Percentiles rank a stretch among this genome's conserved stretches.
phyloP scores from a whole-genome alignment of 2,329 filamentous ascomycete genomes.

The Fusarium haematococcum region DNA sequence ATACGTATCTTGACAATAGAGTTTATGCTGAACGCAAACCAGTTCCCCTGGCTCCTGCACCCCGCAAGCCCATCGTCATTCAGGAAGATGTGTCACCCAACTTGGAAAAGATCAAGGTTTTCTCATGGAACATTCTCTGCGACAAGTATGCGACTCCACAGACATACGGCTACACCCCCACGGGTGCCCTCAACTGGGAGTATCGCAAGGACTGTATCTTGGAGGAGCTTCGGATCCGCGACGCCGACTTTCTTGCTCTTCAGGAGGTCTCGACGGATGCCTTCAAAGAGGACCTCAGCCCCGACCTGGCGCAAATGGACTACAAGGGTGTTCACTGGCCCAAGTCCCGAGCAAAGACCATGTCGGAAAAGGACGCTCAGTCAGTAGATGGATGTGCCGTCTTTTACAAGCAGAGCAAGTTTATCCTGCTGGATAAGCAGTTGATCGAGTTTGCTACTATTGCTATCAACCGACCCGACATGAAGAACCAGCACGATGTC shows the following conservation, averaged over 20 bases:
- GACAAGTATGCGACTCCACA: constrained; percentile 89
- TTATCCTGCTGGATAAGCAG: constrained; percentile 92
- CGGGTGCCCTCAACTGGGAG: constrained; percentile 85
- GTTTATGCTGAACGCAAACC: constrained; percentile 39
- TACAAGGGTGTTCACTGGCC: constrained; percentile 97
- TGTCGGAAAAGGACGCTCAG: constrained; percentile 89
- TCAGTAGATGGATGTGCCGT: constrained; percentile 96
- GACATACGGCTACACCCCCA: constrained; percentile 91
- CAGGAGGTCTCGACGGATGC: constrained; percentile 95
- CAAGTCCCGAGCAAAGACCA: constrained; percentile 89
- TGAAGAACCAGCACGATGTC: constrained; percentile 97
- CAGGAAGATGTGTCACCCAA: constrained; percentile 71
- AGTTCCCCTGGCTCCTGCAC: constrained; percentile 83
- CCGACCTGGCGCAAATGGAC: constrained; percentile 85
- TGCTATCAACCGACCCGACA: constrained; percentile 93
- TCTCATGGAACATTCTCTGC: constrained; percentile 97
- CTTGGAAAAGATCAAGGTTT: constrained; percentile 81
- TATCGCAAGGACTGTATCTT: constrained; percentile 86
- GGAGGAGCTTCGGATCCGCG: constrained; percentile 80
- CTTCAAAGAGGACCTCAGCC: constrained; percentile 90
- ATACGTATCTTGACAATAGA: background rate
- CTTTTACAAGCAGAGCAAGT: constrained; percentile 97
- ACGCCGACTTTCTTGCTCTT: constrained; percentile 90
- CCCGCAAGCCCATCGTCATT: constrained; percentile 83
- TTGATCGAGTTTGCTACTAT: constrained; percentile 91